Percentiles rank a stretch among this genome's conserved stretches.
phyloP scores from a whole-genome alignment of 1,284 basidiomycete genomes.

The Apiotrichum gracile region DNA sequence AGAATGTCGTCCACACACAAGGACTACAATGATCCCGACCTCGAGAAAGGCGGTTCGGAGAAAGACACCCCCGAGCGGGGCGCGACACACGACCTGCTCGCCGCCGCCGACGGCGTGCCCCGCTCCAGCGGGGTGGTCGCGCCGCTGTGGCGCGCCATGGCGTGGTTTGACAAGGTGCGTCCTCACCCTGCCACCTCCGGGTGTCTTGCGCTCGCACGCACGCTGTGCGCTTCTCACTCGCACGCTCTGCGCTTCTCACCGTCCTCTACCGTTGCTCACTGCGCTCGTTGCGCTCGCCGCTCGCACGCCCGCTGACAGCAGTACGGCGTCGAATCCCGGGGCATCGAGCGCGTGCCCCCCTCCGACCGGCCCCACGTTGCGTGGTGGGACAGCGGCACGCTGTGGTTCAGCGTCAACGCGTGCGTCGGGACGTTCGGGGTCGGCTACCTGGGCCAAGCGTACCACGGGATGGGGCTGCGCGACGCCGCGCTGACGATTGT shows the following conservation, averaged over 20 bases:
- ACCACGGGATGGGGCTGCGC: neutral
- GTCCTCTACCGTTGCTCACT: too few species aligned
- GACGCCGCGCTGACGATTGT: conserved; percentile 9
- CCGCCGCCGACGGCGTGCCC: neutral
- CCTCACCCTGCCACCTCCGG: neutral
- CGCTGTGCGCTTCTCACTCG: too few species aligned
- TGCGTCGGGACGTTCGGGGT: conserved; percentile 2
- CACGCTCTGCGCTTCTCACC: too few species aligned
- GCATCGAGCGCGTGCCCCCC: too few species aligned
- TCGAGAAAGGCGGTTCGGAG: too few species aligned
- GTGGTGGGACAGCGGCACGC: conserved; percentile 3
- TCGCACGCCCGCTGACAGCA: too few species aligned
- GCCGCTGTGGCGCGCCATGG: neutral
- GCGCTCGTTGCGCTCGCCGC: too few species aligned
- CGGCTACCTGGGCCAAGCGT: conserved; percentile 2
- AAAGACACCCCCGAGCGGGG: too few species aligned
- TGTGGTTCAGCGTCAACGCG: conserved; percentile 4
- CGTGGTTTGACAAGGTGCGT: neutral
- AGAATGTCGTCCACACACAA: too few species aligned
- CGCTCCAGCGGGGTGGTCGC: neutral
- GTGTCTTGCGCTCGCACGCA: too few species aligned
- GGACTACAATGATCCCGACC: too few species aligned
- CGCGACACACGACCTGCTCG: neutral
- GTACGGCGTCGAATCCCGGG: too few species aligned
- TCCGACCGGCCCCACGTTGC: conserved; percentile 8